Evolutionary conservation across 2,329 filamentous ascomycete species (phyloP).

Genomic region (Ophiognomonia clavigignenti-juglandacearum): DNA sequence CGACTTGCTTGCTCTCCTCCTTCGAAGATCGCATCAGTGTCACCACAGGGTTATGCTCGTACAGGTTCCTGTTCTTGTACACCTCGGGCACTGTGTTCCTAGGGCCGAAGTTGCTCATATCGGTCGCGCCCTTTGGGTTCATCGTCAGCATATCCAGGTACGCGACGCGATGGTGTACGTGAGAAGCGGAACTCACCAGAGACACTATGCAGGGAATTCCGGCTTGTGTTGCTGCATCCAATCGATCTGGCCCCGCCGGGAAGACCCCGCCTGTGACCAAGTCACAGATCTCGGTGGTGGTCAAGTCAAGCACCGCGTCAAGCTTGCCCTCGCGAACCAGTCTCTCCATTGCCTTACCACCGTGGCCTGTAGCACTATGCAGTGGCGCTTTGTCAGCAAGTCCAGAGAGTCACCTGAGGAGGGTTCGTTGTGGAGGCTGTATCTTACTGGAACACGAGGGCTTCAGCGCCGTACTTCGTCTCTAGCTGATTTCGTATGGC

Average conservation of each 20-base stretch:
- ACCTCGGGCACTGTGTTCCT: slow-evolving; percentile 48
- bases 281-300: slow-evolving; percentile 66
- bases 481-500: slow-evolving; percentile 47
- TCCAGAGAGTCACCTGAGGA: background rate
- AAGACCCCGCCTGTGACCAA: slow-evolving; percentile 59
- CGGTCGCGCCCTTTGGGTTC: slow-evolving; percentile 47
- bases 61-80: slow-evolving; percentile 46
- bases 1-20: slow-evolving; percentile 54
- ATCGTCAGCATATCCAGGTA: background rate
- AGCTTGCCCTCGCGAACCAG: slow-evolving; percentile 52
- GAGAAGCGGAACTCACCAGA: slow-evolving; percentile 21
- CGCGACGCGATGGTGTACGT: background rate
- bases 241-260: slow-evolving; percentile 50
- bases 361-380: slow-evolving; percentile 60
- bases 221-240: slow-evolving; percentile 50
- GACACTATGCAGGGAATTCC: slow-evolving; percentile 50
- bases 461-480: slow-evolving; percentile 42
- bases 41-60: slow-evolving; percentile 61
- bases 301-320: slow-evolving; percentile 65
- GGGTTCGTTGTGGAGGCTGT: too few relatives aligned
- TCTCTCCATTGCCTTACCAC: slow-evolving; percentile 65
- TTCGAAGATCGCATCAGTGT: slow-evolving; percentile 60
- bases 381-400: background rate
- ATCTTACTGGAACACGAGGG: slow-evolving; percentile 49
- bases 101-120: slow-evolving; percentile 63